Conservation (phyloP, 2,329 filamentous ascomycete species). For the Fusarium verrucosum region DNA sequence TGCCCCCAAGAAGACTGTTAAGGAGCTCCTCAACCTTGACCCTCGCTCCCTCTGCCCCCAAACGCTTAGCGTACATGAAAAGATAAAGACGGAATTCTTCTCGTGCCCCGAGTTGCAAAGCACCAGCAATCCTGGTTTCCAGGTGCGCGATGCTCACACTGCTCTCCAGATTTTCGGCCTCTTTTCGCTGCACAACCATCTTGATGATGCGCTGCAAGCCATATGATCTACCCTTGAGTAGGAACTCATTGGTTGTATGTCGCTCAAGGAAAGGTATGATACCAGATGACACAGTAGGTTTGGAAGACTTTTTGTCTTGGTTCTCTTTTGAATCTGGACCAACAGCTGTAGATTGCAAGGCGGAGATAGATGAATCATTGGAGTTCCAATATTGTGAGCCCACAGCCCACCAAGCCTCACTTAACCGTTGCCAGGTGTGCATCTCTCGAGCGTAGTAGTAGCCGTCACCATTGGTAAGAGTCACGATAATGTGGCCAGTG, state of each 20-base stretch:
- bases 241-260: constrained; percentile 91
- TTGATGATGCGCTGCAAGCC: constrained; percentile 93
- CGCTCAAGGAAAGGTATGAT: constrained; percentile 94
- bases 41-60: constrained; percentile 87
- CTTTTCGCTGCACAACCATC: constrained; percentile 84
- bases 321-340: constrained; percentile 62
- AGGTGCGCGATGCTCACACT: constrained; percentile 92
- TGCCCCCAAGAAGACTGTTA: constrained; percentile 80
- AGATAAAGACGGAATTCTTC: constrained; percentile 95
- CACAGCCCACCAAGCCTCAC: constrained; percentile 97
- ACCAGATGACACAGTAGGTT: constrained; percentile 78
- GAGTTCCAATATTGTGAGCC: constrained; percentile 99
- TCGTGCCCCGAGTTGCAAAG: constrained; percentile 81
- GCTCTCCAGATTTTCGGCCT: constrained; percentile 91
- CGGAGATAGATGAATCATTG: constrained; percentile 87
- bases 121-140: constrained; percentile 92
- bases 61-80: constrained; percentile 97
- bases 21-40: constrained; percentile 93
- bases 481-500: constrained; percentile 85
- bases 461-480: constrained; percentile 92
- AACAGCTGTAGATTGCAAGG: constrained; percentile 76
- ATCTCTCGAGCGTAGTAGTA: constrained; percentile 88
- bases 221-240: constrained; percentile 91
- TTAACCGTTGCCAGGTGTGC: constrained; percentile 94
- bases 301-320: constrained; percentile 57